Evolutionary conservation across 768 basidiomycete genomes (phyloP), one percentile per base, ranked within the genome.

Genomic region (Sarcomyxa edulis): DNA sequence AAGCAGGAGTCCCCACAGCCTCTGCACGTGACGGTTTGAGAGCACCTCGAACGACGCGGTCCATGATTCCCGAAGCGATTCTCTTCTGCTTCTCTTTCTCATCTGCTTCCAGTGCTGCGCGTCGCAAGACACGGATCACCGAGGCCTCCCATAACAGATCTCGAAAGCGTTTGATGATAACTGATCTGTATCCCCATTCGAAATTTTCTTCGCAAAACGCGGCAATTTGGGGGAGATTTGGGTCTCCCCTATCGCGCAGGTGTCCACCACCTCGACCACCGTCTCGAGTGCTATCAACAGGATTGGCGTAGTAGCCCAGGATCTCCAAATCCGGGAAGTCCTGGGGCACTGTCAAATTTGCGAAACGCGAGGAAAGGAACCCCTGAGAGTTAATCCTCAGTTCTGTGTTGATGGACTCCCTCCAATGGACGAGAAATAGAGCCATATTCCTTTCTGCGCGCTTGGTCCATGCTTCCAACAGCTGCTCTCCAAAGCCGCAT

Each of bases 151-250:
- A 88, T 4, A 85, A 58, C 6, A 81, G 66, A 7, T 67, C 76
- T 45, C 80, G 63, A 53, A 88, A 84, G 18, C 78, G 72, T 42
- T 79, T 78, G 35, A 78, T 62, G 31, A 88, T 79, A 10, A 68
- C 60, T 12, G 75, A 70, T 46, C 63, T 72, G 15, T 76, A 71
- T 0, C 82, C 84, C 32, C 32, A 34, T 19, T n/a, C 11, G 19
- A 34, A 34, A 11, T 11, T 11, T 11, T 19, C 14, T 14, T 34
- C n/a, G 19, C 32, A 34, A 20, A 34, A 19, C 14, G 32, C n/a
- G 11, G 32, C 32, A 34, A 34, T 34, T 19, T 34, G n/a, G n/a
- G n/a, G 12, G 20, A 34, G 12, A 34, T 34, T 19, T 12, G 32
- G 32, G n/a, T 11, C 12, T 11, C 19, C n/a, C 12, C 12, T n/a